Evolutionary conservation across 225 moss, liverwort and hornwort genomes (phyloP).

Genomic region (Polytrichum formosum): DNA sequence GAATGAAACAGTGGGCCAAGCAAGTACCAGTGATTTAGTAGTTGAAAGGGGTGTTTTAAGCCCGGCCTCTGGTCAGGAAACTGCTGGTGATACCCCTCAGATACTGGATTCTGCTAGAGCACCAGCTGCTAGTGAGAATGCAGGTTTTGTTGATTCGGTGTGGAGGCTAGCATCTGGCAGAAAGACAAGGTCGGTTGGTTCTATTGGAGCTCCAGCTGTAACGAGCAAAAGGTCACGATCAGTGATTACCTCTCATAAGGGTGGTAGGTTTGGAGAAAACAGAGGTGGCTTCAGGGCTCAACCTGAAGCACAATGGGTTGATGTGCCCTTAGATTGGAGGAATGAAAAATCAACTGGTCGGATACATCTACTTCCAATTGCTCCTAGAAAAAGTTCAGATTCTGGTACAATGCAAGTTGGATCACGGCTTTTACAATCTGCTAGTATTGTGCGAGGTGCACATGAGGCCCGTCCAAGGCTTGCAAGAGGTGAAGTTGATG

Average conservation of each 20-base stretch:
- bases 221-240: conserved; percentile 59
- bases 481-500: conserved; percentile 49
- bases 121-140: conserved; percentile 59
- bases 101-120: conserved; percentile 35
- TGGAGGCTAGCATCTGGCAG: conserved; percentile 66
- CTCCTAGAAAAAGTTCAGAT: conserved; percentile 30
- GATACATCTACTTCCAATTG: conserved; percentile 28
- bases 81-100: conserved; percentile 32
- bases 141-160: conserved; percentile 53
- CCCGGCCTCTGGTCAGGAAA: conserved; percentile 23
- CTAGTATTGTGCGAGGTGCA: conserved; percentile 28
- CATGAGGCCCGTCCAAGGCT: conserved; percentile 30
- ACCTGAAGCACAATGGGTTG: conserved; percentile 46
- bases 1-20: conserved; percentile 25
- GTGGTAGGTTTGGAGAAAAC: conserved; percentile 21
- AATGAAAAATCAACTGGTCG: conserved; percentile 66
- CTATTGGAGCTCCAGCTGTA: conserved; percentile 57
- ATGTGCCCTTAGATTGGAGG: conserved; percentile 70
- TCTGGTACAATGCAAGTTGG: conserved; percentile 49
- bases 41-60: conserved; percentile 24
- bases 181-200: conserved; percentile 61
- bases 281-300: conserved; percentile 23
- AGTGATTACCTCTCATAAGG: conserved; percentile 30
- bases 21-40: conserved; percentile 17
- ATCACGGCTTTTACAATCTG: conserved; percentile 34